These are phyloP conservation scores for Aurinia saxatilis DNA, from an alignment of 345 rosid species.

Conservation along the genomic window DNA sequence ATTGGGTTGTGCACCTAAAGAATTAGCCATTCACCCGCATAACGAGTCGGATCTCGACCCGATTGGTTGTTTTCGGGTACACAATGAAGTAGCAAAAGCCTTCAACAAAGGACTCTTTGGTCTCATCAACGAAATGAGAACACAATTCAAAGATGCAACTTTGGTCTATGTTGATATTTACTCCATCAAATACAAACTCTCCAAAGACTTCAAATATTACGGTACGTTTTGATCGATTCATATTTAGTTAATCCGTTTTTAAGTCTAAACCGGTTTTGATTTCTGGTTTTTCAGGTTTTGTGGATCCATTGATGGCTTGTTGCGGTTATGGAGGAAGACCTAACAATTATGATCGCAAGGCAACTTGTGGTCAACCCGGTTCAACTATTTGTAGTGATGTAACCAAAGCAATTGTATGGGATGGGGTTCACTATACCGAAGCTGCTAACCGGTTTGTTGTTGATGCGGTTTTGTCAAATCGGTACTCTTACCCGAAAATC, in stretches of 20 bases:
- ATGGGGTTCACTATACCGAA: slow-evolving; percentile 68
- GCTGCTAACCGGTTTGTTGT: slow-evolving; percentile 51
- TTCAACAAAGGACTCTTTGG: slow-evolving; percentile 39
- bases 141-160: slow-evolving; percentile 33
- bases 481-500: slow-evolving; percentile 43
- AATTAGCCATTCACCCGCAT: slow-evolving; percentile 32
- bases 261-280: background rate
- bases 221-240: slow-evolving; percentile 21
- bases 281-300: slow-evolving; percentile 37
- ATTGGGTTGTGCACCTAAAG: slow-evolving; percentile 56
- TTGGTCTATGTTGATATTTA: slow-evolving; percentile 51
- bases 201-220: slow-evolving; percentile 31
- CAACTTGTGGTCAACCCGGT: slow-evolving; percentile 38
- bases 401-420: slow-evolving; percentile 45
- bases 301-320: slow-evolving; percentile 44
- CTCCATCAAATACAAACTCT: slow-evolving; percentile 48
- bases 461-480: slow-evolving; percentile 34
- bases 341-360: slow-evolving; percentile 35
- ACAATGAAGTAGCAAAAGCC: slow-evolving; percentile 44
- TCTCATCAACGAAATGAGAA: slow-evolving; percentile 39
- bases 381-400: slow-evolving; percentile 37
- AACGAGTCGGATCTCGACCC: slow-evolving; percentile 37
- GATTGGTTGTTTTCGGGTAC: slow-evolving; percentile 47
- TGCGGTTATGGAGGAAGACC: slow-evolving; percentile 55
- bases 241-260: background rate